Percentiles rank a stretch among this genome's conserved stretches.
Conservation (phyloP, 345 rosid species). For the Brassica incana region DNA sequence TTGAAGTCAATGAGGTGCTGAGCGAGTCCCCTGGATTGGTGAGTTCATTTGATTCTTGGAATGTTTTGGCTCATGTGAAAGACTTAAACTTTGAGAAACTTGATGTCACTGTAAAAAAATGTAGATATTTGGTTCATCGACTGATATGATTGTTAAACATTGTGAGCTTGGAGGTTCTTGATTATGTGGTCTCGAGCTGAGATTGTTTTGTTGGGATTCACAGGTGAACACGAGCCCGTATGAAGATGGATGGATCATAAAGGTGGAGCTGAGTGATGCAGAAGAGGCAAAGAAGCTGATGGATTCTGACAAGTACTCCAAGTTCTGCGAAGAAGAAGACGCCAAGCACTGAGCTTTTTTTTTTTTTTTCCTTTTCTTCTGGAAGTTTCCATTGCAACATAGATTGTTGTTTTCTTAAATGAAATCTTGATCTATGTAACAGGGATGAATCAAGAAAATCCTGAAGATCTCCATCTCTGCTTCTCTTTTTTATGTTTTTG, state of each 20-base stretch:
- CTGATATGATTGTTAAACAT: background rate
- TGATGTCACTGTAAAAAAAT: background rate
- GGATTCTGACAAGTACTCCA: conserved; percentile 74
- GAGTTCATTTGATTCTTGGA: conserved; percentile 38
- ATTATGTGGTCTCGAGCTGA: background rate
- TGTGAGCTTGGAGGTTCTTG: background rate
- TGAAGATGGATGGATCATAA: conserved; percentile 81
- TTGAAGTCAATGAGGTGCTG: conserved; percentile 72
- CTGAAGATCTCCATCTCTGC: conserved; percentile 5
- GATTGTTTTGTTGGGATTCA: background rate
- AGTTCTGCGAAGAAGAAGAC: conserved; percentile 96
- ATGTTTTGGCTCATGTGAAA: background rate
- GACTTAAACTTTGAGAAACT: background rate
- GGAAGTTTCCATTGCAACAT: background rate
- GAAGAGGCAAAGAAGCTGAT: conserved; percentile 71
- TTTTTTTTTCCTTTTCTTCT: background rate
- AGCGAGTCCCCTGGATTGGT: conserved; percentile 70
- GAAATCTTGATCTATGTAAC: background rate
- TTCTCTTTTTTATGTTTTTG: background rate
- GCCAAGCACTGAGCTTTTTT: conserved; percentile 56
- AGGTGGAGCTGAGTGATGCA: conserved; percentile 60
- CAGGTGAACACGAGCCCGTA: conserved; percentile 90
- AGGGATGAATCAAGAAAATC: conserved; percentile 10
- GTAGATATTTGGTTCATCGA: background rate
- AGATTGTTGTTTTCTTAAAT: background rate